Percentiles rank a stretch among this genome's conserved stretches.
phyloP scores from a whole-genome alignment of 176 grass and related monocot species.

The Saccharum spontaneum region DNA sequence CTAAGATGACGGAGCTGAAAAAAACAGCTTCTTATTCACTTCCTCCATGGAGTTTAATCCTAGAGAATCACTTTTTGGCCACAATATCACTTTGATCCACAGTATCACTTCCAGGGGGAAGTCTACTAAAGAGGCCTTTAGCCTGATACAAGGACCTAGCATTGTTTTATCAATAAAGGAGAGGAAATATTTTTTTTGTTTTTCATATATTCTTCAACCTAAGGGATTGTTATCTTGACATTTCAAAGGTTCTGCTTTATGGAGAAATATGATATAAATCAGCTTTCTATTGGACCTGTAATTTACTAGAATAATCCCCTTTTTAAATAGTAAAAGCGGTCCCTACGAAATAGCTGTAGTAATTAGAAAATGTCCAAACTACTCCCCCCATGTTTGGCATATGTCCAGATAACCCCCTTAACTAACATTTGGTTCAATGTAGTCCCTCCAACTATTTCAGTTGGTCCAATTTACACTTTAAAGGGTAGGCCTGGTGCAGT shows the following conservation, averaged over 20 bases:
- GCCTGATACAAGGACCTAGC: background rate
- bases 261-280: background rate
- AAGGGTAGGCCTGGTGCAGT: too few relatives aligned
- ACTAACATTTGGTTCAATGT: background rate
- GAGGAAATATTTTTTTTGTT: background rate
- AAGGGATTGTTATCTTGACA: background rate
- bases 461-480: background rate
- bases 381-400: background rate
- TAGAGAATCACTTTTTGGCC: background rate
- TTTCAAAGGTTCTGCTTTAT: background rate
- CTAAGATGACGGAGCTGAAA: background rate
- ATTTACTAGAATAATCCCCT: background rate
- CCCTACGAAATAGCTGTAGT: background rate
- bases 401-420: background rate
- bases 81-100: background rate
- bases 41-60: background rate
- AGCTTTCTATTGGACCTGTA: background rate
- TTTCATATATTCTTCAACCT: background rate
- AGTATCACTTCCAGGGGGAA: background rate
- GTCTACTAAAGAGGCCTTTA: background rate
- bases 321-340: background rate
- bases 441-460: background rate
- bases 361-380: background rate
- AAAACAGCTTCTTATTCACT: background rate
- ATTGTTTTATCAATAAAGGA: background rate